Conservation (phyloP, 179 eudicot species). For the Patellifolia procumbens region DNA sequence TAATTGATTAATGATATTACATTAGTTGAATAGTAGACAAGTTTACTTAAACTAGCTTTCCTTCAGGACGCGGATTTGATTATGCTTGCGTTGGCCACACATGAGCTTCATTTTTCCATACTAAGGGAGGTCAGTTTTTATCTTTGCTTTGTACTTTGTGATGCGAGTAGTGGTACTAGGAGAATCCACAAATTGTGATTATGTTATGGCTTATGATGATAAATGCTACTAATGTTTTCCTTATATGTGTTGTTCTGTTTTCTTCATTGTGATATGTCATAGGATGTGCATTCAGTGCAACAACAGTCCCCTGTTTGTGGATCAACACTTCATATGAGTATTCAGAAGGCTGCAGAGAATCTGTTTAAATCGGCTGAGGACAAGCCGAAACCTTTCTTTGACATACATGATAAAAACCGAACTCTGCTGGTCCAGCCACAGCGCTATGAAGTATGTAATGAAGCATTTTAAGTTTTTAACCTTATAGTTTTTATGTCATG, state of each 20-base stretch:
- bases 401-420: slow-evolving; percentile 4
- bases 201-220: not conserved
- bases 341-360: slow-evolving; percentile 18
- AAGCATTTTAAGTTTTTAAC: not conserved
- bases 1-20: not conserved
- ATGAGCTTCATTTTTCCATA: slow-evolving; percentile 68
- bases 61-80: slow-evolving; percentile 75
- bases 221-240: not conserved
- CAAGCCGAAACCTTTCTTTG: not conserved
- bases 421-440: slow-evolving; percentile 1
- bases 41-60: not conserved
- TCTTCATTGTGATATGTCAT: not conserved
- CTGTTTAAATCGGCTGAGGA: not conserved
- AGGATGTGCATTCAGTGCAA: slow-evolving; percentile 20
- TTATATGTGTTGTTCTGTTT: not conserved
- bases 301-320: slow-evolving; percentile 14
- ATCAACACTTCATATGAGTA: not conserved
- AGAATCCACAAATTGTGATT: not conserved
- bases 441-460: slow-evolving; percentile 14
- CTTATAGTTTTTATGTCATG: not conserved
- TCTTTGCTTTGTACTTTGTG: not conserved
- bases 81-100: slow-evolving; percentile 71
- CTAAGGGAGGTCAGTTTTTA: slow-evolving; percentile 56
- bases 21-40: too few relatives aligned
- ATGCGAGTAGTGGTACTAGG: too few relatives aligned